Base-by-base conservation (phyloP, 2,329 filamentous ascomycete genomes). In the Colletotrichum chrysophilum region DNA sequence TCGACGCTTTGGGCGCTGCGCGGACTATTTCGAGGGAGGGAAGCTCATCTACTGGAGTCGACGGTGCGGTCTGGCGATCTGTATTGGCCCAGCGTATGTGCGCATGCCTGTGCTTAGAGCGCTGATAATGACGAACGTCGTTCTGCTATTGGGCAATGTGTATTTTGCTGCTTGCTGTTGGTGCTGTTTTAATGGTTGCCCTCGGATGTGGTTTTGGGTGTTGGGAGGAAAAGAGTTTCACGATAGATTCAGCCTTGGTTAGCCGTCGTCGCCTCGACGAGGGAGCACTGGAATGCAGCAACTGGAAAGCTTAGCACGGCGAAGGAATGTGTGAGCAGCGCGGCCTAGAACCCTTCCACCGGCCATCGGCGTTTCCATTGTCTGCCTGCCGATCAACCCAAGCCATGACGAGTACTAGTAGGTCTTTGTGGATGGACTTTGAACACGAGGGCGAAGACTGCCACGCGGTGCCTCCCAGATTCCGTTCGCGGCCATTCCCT, bases 1-100 rank as follows among this genome's bases (percentile, higher is more conserved):
- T 65, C 65, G 52, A 28, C 74, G 74, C 74, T 74, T 69, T 74
- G 74, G 74, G 48, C 74, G 70, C 70, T 68, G 34, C 21, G 70
- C 65, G 28, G 58, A 68, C 64, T 28, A 18, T 14, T 66, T 58
- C 14, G 65, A 36, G 28, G 65, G 14, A 67, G 65, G 60, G 52
- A 14, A 13, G n/a, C 38, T 62, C 55, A 55, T 18, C 14, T 14
- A 18, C 18, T 36, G 24, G 43, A 66, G 24, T 56, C 21, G 36
- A 48, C 60, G 60, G 71, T 21, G 32, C 18, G 30, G 30, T 10
- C 14, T 64, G 16, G 28, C 30, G n/a, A 48, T 21, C 38, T 30
- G 12, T 9, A 30, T 7, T 14, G 43, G 18, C 34, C 10, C 8
- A 32, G n/a, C 5, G 34, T 30, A 48, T 61, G 64, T 52, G 36